A percentile compares a stretch with the other conserved stretches of the same genome.
phyloP scores from a whole-genome alignment of 1,139 yeast genomes.

The Geotrichum macrosporum region DNA sequence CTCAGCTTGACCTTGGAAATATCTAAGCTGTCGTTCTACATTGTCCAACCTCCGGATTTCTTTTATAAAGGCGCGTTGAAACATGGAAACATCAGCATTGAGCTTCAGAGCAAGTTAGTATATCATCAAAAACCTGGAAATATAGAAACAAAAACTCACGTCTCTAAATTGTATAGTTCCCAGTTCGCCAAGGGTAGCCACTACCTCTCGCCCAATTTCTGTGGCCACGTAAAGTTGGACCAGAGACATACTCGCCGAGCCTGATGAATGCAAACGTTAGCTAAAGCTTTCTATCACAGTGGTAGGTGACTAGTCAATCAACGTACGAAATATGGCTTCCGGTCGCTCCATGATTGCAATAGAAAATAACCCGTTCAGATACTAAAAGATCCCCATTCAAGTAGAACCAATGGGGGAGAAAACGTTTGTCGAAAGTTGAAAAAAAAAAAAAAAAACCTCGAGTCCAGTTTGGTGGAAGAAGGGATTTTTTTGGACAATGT shows the following conservation, averaged over 20 bases:
- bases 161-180: slow-evolving; percentile 87
- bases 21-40: slow-evolving; percentile 54
- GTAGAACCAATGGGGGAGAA: background rate
- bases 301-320: background rate
- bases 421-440: background rate
- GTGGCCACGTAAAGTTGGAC: slow-evolving; percentile 90
- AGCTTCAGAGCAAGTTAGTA: slow-evolving; percentile 36
- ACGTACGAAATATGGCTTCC: slow-evolving; percentile 25
- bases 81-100: slow-evolving; percentile 70
- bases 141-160: slow-evolving; percentile 24
- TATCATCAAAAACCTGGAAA: too few relatives aligned
- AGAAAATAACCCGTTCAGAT: background rate
- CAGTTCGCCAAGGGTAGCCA: slow-evolving; percentile 71
- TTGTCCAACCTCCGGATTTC: slow-evolving; percentile 71
- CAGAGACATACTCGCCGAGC: slow-evolving; percentile 93
- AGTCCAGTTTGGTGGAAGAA: too few relatives aligned
- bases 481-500: too few relatives aligned
- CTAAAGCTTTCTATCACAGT: slow-evolving; percentile 1
- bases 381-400: background rate
- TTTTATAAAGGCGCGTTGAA: slow-evolving; percentile 80
- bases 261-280: slow-evolving; percentile 31
- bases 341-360: slow-evolving; percentile 21
- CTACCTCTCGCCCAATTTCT: slow-evolving; percentile 84
- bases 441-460: background rate
- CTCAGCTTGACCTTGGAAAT: slow-evolving; percentile 29